Evolutionary conservation across 768 basidiomycete genomes (phyloP).

Genomic region (Leccinum incarnatum): DNA sequence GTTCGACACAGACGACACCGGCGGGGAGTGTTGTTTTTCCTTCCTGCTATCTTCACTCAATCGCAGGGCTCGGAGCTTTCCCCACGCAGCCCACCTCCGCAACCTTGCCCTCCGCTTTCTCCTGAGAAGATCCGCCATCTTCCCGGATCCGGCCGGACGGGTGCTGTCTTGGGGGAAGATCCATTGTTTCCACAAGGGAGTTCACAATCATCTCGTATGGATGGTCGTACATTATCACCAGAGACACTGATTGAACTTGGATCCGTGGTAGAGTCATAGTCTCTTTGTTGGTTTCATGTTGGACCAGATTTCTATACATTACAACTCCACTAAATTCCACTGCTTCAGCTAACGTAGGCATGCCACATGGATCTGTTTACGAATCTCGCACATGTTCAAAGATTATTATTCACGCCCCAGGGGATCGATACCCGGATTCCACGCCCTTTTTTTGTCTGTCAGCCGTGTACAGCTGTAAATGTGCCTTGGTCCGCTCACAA

Average conservation of each 20-base stretch:
- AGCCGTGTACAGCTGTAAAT: not conserved
- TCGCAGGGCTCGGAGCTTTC: constrained; percentile 31
- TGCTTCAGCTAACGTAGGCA: constrained; percentile 32
- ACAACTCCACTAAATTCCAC: constrained; percentile 27
- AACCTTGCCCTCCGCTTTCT: constrained; percentile 24
- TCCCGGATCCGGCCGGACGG: constrained; percentile 36
- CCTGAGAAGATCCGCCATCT: constrained; percentile 47
- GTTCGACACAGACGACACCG: constrained; percentile 45
- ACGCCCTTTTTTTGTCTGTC: constrained; percentile 2
- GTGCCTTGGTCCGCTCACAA: not conserved
- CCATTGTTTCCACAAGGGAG: constrained; percentile 25
- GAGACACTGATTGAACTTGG: constrained; percentile 32
- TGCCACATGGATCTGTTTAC: constrained; percentile 12
- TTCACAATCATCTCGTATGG: constrained; percentile 29
- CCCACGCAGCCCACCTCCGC: constrained; percentile 33
- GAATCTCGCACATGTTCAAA: constrained; percentile 10
- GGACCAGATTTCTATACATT: constrained; percentile 19
- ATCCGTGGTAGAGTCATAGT: constrained; percentile 21
- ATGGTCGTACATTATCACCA: constrained; percentile 27
- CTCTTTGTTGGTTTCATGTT: constrained; percentile 6
- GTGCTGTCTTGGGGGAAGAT: constrained; percentile 21
- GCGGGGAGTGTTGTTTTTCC: constrained; percentile 73
- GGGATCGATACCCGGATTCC: not conserved
- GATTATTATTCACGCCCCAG: constrained; percentile 6
- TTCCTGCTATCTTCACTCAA: constrained; percentile 75